Evolutionary conservation across 345 rosid genomes (phyloP), one percentile per base, ranked within the genome.

Genomic region (Rhodamnia argentea): DNA sequence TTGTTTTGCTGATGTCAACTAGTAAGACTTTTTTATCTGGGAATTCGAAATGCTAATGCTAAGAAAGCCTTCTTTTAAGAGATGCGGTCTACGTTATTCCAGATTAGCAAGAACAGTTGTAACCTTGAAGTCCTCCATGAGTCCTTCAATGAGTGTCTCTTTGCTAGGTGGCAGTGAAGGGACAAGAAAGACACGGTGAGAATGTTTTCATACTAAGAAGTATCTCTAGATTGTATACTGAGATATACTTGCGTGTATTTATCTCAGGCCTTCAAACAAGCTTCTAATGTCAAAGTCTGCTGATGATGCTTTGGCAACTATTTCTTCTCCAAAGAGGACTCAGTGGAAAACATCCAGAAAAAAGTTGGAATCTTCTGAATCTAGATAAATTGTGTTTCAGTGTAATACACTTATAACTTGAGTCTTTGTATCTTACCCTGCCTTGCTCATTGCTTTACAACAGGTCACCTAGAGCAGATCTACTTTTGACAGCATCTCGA

Each of bases 391-490:
- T 83, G 32, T 42, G n/a, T 74, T 40, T 32, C 78, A 8, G 3
- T 64, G 78, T 9, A 64, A 44, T 32, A 32, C 78, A 64, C 78
- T 64, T 64, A 10, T 64, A 44, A 13, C 50, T 84, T 13, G 32
- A 27, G 32, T 44, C 52, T 59, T 74, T 40, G 62, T 22, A 74
- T 74, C 50, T 83, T 52, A 60, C 50, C 83, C 26, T 62, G 22
- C 44, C 70, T 56, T 27, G 51, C 23, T n/a, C 32, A 27, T 83
- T 60, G 56, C 52, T 86, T 76, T 86, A 12, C 23, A 54, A n/a
- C 85, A 87, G 89, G 83, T 83, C 87, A 29, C 57, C 76, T 10
- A 76, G 82, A 85, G 37, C 83, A 85, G 85, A 83, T 85, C 83
- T 85, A 55, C 22, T 83, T 50, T 85, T 74, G 44, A 85, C 37